Evolutionary conservation across 2,329 filamentous ascomycete genomes (phyloP).

Genomic region (Cercospora citrullina): DNA sequence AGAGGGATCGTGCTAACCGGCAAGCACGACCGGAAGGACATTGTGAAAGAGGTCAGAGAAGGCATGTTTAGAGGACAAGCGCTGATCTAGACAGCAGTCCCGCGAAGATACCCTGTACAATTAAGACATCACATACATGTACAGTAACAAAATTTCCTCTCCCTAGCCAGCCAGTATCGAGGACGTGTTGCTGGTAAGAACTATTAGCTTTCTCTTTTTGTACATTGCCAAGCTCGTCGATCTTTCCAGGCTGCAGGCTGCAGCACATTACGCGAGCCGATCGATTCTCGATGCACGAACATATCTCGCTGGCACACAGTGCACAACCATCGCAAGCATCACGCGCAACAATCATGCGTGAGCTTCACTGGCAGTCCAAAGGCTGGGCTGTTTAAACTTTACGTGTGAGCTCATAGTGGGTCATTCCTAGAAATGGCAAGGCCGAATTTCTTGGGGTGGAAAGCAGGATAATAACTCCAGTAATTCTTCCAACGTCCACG

Average conservation of each 20-base stretch:
- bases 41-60: conserved; percentile 87
- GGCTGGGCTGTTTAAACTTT: conserved; percentile 3
- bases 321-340: neutral
- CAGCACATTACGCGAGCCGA: neutral
- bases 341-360: neutral
- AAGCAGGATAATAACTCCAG: neutral
- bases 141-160: neutral
- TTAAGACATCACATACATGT: neutral
- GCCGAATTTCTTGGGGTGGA: neutral
- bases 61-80: conserved; percentile 58
- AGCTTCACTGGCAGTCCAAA: neutral
- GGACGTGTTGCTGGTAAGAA: neutral
- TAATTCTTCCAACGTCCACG: neutral
- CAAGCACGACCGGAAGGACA: conserved; percentile 82
- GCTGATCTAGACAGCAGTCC: conserved; percentile 44
- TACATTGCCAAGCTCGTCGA: neutral
- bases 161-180: neutral
- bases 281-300: neutral
- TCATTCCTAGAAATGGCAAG: neutral
- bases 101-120: conserved; percentile 27
- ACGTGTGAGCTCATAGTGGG: conserved; percentile 6
- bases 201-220: neutral
- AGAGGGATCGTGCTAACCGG: conserved; percentile 88
- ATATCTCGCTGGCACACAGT: neutral
- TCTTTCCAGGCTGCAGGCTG: neutral